Percentiles rank a stretch among this genome's conserved stretches.
Conservation (phyloP, 805 yeast species). For the Danielia oregonensis region DNA sequence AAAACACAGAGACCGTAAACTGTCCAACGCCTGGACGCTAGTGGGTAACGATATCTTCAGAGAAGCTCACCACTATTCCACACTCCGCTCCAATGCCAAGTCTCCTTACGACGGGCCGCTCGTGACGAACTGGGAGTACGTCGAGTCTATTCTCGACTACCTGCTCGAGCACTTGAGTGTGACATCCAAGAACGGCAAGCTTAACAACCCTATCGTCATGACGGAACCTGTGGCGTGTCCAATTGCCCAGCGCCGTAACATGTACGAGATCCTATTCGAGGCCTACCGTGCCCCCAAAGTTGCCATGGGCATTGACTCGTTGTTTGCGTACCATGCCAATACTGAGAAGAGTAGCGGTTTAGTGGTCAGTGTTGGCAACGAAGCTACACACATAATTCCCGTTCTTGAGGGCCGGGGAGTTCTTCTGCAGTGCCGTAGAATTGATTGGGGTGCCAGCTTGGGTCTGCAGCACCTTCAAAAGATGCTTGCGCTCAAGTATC, state of each 20-base stretch:
- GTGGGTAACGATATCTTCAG: slow-evolving; percentile 79
- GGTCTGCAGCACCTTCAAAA: slow-evolving; percentile 60
- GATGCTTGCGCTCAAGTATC: slow-evolving; percentile 77
- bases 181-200: slow-evolving; percentile 28
- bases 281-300: slow-evolving; percentile 71
- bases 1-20: slow-evolving; percentile 73
- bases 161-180: slow-evolving; percentile 78
- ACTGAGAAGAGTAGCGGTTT: slow-evolving; percentile 51
- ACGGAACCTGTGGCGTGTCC: slow-evolving; percentile 77
- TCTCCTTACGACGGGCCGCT: slow-evolving; percentile 86
- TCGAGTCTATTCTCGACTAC: slow-evolving; percentile 81
- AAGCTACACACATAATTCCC: slow-evolving; percentile 79
- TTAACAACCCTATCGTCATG: slow-evolving; percentile 77
- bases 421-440: slow-evolving; percentile 66
- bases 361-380: slow-evolving; percentile 81
- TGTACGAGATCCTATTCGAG: slow-evolving; percentile 85
- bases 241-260: slow-evolving; percentile 59
- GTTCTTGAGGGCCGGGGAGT: slow-evolving; percentile 68
- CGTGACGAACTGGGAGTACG: slow-evolving; percentile 88
- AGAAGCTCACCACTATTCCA: slow-evolving; percentile 43
- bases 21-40: slow-evolving; percentile 57
- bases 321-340: slow-evolving; percentile 74
- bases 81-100: slow-evolving; percentile 63
- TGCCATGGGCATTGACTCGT: slow-evolving; percentile 76
- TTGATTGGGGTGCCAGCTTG: slow-evolving; percentile 89